Conservation (phyloP, 495 filamentous ascomycete species). For the Hyaloscypha bicolor region DNA sequence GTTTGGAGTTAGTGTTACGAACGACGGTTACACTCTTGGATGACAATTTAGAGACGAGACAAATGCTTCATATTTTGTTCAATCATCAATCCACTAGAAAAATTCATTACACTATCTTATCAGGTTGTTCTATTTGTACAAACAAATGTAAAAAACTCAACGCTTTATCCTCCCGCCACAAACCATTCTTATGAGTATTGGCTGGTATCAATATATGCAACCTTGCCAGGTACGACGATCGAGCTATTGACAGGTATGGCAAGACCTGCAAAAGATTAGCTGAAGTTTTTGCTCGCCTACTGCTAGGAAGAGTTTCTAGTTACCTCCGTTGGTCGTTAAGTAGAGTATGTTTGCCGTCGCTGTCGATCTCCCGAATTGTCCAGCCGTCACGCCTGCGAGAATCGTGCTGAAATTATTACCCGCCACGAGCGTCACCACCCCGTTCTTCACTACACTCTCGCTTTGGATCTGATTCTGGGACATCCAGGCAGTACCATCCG, state of each 20-base stretch:
- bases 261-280: neutral
- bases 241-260: constrained; percentile 32
- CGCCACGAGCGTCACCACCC: neutral
- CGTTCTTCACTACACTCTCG: constrained; percentile 3
- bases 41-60: too few species aligned
- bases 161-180: too few species aligned
- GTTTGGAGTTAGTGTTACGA: too few species aligned
- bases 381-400: constrained; percentile 15
- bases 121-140: too few species aligned
- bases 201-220: constrained; percentile 24
- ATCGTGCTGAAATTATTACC: neutral
- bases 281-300: neutral
- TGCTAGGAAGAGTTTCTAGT: neutral
- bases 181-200: neutral
- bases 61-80: too few species aligned
- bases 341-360: constrained; percentile 1
- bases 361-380: constrained; percentile 10
- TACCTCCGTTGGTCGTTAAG: constrained; percentile 16
- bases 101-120: too few species aligned
- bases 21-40: too few species aligned
- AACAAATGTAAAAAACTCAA: too few species aligned
- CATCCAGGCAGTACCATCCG: constrained; percentile 12
- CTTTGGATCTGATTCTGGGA: neutral
- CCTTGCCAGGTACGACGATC: constrained; percentile 32
- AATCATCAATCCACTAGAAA: too few species aligned